Conservation (phyloP, 2,329 filamentous ascomycete species). For the Fusarium euwallaceae region DNA sequence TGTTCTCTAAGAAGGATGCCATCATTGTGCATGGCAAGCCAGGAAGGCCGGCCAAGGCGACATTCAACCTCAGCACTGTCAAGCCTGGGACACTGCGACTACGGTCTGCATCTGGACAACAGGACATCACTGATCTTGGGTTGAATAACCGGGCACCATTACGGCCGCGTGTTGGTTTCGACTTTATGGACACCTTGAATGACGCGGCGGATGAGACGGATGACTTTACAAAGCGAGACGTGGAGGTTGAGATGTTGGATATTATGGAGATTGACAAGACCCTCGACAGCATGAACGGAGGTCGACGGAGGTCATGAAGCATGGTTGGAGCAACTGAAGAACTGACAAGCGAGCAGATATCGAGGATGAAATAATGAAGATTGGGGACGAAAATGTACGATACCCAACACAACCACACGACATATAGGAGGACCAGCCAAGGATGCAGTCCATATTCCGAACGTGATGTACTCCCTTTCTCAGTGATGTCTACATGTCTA, state of each 20-base stretch:
- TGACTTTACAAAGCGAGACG: conserved; percentile 64
- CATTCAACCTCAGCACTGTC: conserved; percentile 65
- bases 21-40: conserved; percentile 68
- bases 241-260: conserved; percentile 73
- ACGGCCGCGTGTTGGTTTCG: conserved; percentile 57
- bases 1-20: conserved; percentile 60
- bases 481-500: conserved; percentile 9
- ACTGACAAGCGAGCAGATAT: conserved; percentile 42
- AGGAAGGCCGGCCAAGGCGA: conserved; percentile 54
- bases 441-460: not conserved
- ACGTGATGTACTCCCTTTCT: conserved; percentile 13
- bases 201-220: conserved; percentile 66
- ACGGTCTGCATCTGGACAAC: conserved; percentile 46
- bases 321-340: conserved; percentile 58
- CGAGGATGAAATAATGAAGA: conserved; percentile 37
- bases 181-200: conserved; percentile 65
- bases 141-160: conserved; percentile 43
- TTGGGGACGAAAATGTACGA: conserved; percentile 51
- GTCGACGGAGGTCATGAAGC: conserved; percentile 58
- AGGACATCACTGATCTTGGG: conserved; percentile 31
- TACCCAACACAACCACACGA: conserved; percentile 50
- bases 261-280: conserved; percentile 75
- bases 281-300: conserved; percentile 67
- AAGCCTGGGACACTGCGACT: conserved; percentile 55
- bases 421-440: conserved; percentile 24